These are phyloP conservation scores for Xerocomellus amylosporus DNA, from an alignment of 768 basidiomycete species.

Conservation along the genomic window DNA sequence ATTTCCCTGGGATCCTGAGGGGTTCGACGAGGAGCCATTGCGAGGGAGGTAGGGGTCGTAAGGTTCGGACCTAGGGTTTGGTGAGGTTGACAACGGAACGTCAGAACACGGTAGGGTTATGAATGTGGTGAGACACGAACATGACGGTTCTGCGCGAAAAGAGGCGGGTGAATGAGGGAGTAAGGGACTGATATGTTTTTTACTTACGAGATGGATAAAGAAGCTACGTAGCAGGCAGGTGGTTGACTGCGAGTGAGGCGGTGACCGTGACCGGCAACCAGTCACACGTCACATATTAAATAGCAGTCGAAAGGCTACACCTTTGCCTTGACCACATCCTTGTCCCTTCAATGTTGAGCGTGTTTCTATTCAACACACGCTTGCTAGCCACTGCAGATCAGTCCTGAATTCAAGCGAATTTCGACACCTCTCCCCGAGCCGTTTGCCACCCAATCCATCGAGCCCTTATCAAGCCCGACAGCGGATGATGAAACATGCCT, in stretches of 20 bases:
- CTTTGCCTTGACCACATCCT: not conserved
- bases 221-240: not conserved
- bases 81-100: constrained; percentile 3
- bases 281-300: constrained; percentile 23
- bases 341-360: too few relatives aligned
- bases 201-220: constrained; percentile 18
- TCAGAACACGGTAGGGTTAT: not conserved
- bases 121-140: constrained; percentile 22
- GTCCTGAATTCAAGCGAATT: not conserved
- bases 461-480: not conserved
- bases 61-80: constrained; percentile 79
- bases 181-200: constrained; percentile 1
- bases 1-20: constrained; percentile 50
- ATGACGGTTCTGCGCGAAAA: constrained; percentile 17
- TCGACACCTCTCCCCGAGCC: too few relatives aligned
- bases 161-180: not conserved
- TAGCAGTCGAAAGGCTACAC: too few relatives aligned
- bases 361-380: not conserved
- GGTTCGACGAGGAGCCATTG: constrained; percentile 61
- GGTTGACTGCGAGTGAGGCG: constrained; percentile 25
- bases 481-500: not conserved
- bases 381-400: not conserved
- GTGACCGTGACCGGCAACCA: constrained; percentile 7
- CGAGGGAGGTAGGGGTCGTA: constrained; percentile 98
- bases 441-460: not conserved